These are phyloP conservation scores for Phytophthora sp. DNA, from an alignment of 352 stramenopile genomes.

Conservation along the genomic window DNA sequence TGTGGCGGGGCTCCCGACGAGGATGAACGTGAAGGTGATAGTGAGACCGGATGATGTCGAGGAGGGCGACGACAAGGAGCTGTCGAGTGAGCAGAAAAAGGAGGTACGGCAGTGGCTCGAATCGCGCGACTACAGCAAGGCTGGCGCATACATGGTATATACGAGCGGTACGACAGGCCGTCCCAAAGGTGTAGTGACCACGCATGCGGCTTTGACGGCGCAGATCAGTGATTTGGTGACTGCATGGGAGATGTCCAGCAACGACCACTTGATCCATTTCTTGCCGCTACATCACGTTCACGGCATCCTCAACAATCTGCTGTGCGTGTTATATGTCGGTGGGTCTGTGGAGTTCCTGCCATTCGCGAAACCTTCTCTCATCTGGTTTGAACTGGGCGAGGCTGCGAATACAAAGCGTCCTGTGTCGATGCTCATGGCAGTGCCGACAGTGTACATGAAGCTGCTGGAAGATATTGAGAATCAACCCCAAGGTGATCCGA, in stretches of 20 bases:
- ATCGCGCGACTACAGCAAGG: constrained; percentile 22
- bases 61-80: constrained; percentile 5
- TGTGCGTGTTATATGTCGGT: constrained; percentile 81
- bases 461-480: constrained; percentile 80
- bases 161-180: constrained; percentile 85
- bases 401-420: constrained; percentile 28
- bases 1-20: constrained; percentile 18
- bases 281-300: constrained; percentile 92
- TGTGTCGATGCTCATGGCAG: constrained; percentile 89
- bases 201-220: constrained; percentile 65
- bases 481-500: constrained; percentile 24
- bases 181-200: constrained; percentile 88
- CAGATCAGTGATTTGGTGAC: constrained; percentile 86
- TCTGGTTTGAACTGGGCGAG: constrained; percentile 65
- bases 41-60: constrained; percentile 32
- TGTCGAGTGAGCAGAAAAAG: constrained; percentile 24
- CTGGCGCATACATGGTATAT: constrained; percentile 73
- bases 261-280: constrained; percentile 90
- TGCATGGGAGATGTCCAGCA: constrained; percentile 78
- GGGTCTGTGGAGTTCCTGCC: constrained; percentile 84
- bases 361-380: constrained; percentile 54
- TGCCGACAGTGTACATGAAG: constrained; percentile 92
- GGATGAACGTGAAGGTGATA: constrained; percentile 34
- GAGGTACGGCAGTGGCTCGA: constrained; percentile 47
- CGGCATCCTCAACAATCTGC: constrained; percentile 90